phyloP scores from a whole-genome alignment of 257 asterid genomes.

The Solanum sejunctum region DNA sequence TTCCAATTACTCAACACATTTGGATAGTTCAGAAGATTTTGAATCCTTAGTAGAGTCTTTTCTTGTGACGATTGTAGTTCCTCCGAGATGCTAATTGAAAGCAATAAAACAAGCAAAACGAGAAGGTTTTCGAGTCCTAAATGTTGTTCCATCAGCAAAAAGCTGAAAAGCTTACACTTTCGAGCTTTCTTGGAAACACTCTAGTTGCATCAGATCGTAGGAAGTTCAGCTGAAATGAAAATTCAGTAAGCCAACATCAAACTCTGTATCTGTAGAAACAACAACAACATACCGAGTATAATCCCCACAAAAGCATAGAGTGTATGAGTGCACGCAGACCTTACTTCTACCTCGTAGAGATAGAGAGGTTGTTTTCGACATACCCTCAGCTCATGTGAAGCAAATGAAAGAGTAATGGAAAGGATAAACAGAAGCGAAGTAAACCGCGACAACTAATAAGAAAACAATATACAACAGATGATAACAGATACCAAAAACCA shows the following conservation, averaged over 20 bases:
- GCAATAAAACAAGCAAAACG: slow-evolving; percentile 11
- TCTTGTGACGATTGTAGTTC: slow-evolving; percentile 40
- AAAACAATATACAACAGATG: too few species aligned
- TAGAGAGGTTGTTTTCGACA: too few species aligned
- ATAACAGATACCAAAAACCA: too few species aligned
- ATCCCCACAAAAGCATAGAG: too few species aligned
- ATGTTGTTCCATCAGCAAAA: not conserved
- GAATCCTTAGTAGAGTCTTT: slow-evolving; percentile 36
- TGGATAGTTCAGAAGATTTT: slow-evolving; percentile 41
- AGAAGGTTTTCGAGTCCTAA: not conserved
- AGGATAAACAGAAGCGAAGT: too few species aligned
- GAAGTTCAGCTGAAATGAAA: not conserved
- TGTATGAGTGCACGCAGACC: too few species aligned
- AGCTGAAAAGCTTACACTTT: not conserved
- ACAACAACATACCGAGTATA: not conserved
- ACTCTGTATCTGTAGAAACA: not conserved
- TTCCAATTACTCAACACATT: slow-evolving; percentile 26
- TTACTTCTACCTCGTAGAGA: too few species aligned
- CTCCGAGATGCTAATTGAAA: slow-evolving; percentile 25
- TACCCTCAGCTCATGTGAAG: too few species aligned
- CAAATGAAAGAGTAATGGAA: too few species aligned
- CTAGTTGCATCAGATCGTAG: not conserved
- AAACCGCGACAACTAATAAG: too few species aligned
- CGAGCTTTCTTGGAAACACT: not conserved
- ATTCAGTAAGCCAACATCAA: not conserved